Evolutionary conservation across 306 rosid genomes (phyloP), one percentile per base, ranked within the genome.

Genomic region (Rosa multiflora): DNA sequence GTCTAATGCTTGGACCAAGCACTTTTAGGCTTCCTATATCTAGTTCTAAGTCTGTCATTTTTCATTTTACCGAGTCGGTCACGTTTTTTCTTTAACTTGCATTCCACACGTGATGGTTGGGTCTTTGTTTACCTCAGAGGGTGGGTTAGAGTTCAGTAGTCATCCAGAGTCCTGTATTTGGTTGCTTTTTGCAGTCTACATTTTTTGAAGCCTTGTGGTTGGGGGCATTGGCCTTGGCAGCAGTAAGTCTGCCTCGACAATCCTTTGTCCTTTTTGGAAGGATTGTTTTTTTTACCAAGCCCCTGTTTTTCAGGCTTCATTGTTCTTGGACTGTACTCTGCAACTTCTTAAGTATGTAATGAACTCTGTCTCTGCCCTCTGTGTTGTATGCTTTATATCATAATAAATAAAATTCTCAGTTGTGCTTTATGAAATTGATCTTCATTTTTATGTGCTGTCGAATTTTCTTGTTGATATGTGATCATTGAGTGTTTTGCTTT

Each of bases 141-240:
- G 92, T 55, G 74, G 86, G 81, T 80, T 40, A 75, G 75, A 73
- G 88, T 80, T 85, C 75, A 21, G 47, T 29, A 61, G 81, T 78
- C 4, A 37, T 39, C 44, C 15, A 1, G 46, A 29, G 79, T 76
- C 72, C 4, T 76, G 63, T 76, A 35, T 76, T n/a, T 23, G 77
- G 89, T 88, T 89, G 87, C 85, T 80, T 84, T 82, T 83, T 77
- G 70, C 83, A 81, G 96, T 90, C 88, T 76, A 75, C 78, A 70
- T 18, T 72, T 70, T 79, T 44, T 85, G 97, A 81, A 76, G 97
- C 90, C 92, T 84, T 81, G 72, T 84, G 35, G 80, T 78, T 76
- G 21, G 82, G 92, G 92, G 92, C 76, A 87, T 91, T 82, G 98
- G 99, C 88, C 77, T 63, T 87, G 97, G 90, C 94, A 89, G 96